Evolutionary conservation across 176 grass and related monocot genomes (phyloP).

Genomic region (Hsuehochloa calcarea): DNA sequence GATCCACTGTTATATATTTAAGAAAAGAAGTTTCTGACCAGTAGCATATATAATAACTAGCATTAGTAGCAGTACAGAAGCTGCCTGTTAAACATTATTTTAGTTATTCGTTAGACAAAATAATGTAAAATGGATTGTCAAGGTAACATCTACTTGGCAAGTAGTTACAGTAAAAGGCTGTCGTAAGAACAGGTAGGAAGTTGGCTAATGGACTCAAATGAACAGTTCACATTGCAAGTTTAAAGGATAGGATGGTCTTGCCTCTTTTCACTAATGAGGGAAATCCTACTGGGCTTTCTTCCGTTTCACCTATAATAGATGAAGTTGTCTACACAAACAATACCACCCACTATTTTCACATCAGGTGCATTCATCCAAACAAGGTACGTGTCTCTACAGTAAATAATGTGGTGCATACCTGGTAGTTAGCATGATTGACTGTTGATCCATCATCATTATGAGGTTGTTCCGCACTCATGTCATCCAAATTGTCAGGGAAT

Average conservation of each 20-base stretch:
- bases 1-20: neutral
- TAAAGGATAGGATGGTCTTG: neutral
- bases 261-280: constrained; percentile 7
- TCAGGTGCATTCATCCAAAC: constrained; percentile 15
- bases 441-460: constrained; percentile 25
- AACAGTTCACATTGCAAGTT: neutral
- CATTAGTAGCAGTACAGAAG: constrained; percentile 7
- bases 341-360: constrained; percentile 3
- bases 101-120: neutral
- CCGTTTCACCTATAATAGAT: neutral
- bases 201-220: neutral
- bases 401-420: constrained; percentile 34
- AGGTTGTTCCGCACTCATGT: neutral
- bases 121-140: neutral
- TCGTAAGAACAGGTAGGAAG: neutral
- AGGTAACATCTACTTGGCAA: neutral
- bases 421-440: constrained; percentile 27
- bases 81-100: neutral
- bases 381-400: constrained; percentile 2
- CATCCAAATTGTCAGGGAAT: constrained; percentile 21
- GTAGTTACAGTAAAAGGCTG: neutral
- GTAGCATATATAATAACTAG: constrained; percentile 1
- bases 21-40: neutral
- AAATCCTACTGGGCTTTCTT: constrained; percentile 6
- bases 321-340: neutral